Percentiles rank a stretch among this genome's conserved stretches.
phyloP scores from a whole-genome alignment of 2,329 filamentous ascomycete genomes.

The Exserohilum rostratum region DNA sequence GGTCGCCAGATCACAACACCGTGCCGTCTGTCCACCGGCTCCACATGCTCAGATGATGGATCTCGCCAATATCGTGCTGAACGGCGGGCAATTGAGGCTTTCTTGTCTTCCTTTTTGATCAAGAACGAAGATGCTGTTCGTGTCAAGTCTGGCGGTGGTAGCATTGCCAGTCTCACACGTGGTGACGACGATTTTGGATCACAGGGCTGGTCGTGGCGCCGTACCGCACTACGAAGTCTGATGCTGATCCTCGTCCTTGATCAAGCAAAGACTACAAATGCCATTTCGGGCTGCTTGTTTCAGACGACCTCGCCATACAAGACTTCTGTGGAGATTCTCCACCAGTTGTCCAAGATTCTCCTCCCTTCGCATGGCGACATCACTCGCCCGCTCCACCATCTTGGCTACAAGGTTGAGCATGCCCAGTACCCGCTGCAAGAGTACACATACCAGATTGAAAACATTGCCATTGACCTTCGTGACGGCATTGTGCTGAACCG shows the following conservation, averaged over 20 bases:
- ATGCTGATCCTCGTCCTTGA: conserved; percentile 67
- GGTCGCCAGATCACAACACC: conserved; percentile 58
- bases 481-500: conserved; percentile 66
- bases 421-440: conserved; percentile 65
- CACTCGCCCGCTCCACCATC: conserved; percentile 59
- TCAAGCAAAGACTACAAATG: conserved; percentile 53
- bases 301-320: conserved; percentile 59
- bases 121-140: conserved; percentile 62
- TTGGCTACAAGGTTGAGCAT: conserved; percentile 62
- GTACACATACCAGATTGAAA: conserved; percentile 62
- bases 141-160: conserved; percentile 45
- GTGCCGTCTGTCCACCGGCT: conserved; percentile 45
- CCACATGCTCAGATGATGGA: conserved; percentile 43
- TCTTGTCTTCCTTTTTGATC: conserved; percentile 64
- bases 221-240: conserved; percentile 63
- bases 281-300: conserved; percentile 57
- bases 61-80: conserved; percentile 45
- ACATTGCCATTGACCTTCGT: conserved; percentile 67
- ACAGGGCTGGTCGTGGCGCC: conserved; percentile 58
- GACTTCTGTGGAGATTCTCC: conserved; percentile 61
- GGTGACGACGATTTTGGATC: conserved; percentile 51
- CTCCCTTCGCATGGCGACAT: conserved; percentile 66
- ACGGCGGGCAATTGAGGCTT: conserved; percentile 56
- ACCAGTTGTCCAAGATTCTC: conserved; percentile 59
- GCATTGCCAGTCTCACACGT: conserved; percentile 48